Evolutionary conservation across 164 flowering plant species (phyloP).

Genomic region (Platanus orientalis): DNA sequence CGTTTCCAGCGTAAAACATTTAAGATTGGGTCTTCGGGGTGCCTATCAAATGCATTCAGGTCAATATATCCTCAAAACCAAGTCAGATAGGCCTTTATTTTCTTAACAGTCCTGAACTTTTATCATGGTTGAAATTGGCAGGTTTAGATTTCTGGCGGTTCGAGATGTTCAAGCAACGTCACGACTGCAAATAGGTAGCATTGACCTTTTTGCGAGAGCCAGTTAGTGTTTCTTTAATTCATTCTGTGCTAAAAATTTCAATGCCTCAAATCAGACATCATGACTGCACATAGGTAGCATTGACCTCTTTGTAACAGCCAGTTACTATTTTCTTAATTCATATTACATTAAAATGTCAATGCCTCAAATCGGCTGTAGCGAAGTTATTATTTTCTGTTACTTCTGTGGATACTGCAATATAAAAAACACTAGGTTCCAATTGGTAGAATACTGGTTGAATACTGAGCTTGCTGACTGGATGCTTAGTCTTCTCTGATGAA

Average conservation of each 20-base stretch:
- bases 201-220: conserved; percentile 56
- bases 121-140: conserved; percentile 23
- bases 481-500: not conserved
- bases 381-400: not conserved
- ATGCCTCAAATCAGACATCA: no score
- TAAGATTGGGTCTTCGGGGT: conserved; percentile 27
- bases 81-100: not conserved
- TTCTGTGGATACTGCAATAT: not conserved
- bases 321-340: conserved; percentile 1
- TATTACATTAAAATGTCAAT: not conserved
- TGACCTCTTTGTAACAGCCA: conserved; percentile 46
- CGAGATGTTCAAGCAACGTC: conserved; percentile 52
- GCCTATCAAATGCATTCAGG: conserved; percentile 67
- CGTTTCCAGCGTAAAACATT: conserved; percentile 73
- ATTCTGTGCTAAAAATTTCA: no score
- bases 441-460: not conserved
- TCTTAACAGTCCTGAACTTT: not conserved
- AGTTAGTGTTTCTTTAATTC: conserved; percentile 5
- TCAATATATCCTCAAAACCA: conserved; percentile 17
- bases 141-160: conserved; percentile 68
- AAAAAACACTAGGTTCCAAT: not conserved
- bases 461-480: not conserved
- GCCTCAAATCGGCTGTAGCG: not conserved
- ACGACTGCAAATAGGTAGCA: conserved; percentile 77
- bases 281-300: conserved; percentile 81